Percentiles rank a stretch among this genome's conserved stretches.
phyloP scores from a whole-genome alignment of 805 yeast genomes.

The Kuraishia piskuri region DNA sequence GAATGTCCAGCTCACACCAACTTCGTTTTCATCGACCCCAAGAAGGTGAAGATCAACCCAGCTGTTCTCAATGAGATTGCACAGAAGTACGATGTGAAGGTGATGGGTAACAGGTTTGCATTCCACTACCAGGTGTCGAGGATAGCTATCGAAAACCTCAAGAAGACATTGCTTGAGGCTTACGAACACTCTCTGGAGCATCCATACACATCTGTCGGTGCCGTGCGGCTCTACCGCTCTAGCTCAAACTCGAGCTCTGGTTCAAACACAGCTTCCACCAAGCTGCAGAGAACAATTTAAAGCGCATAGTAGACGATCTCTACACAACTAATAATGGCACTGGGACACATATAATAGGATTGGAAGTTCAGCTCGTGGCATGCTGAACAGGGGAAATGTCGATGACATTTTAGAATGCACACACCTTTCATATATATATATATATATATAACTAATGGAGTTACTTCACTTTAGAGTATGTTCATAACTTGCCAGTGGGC shows the following conservation, averaged over 20 bases:
- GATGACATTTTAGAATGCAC: background rate
- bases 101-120: slow-evolving; percentile 70
- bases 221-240: slow-evolving; percentile 19
- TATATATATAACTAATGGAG: background rate
- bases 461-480: background rate
- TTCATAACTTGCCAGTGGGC: too few relatives aligned
- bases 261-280: background rate
- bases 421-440: background rate
- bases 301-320: background rate
- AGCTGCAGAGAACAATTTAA: background rate
- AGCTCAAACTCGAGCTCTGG: background rate
- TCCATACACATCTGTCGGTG: slow-evolving; percentile 43
- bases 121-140: slow-evolving; percentile 64
- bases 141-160: slow-evolving; percentile 48
- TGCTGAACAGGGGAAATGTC: background rate
- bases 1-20: slow-evolving; percentile 75
- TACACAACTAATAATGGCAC: background rate
- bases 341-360: background rate
- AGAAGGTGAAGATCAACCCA: slow-evolving; percentile 45
- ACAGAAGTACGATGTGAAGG: slow-evolving; percentile 48
- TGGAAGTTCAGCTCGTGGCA: background rate
- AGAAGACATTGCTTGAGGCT: slow-evolving; percentile 49
- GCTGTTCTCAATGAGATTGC: slow-evolving; percentile 30
- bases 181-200: slow-evolving; percentile 41
- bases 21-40: slow-evolving; percentile 68